phyloP scores from a whole-genome alignment of 352 stramenopile genomes.

The Phytophthora citrophthora region DNA sequence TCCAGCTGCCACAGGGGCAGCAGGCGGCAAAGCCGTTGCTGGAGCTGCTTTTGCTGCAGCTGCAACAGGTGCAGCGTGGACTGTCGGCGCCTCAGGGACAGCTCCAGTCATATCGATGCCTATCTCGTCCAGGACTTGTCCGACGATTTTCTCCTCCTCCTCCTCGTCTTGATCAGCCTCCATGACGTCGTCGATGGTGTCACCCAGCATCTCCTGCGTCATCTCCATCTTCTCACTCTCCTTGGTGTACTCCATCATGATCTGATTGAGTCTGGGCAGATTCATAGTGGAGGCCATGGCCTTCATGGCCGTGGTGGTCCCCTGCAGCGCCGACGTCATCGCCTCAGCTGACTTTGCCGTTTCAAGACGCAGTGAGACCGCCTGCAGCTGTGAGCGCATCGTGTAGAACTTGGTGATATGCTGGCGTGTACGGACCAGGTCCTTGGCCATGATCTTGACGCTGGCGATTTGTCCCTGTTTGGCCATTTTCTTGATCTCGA shows the following conservation, averaged over 20 bases:
- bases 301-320: constrained; percentile 87
- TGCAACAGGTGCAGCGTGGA: constrained; percentile 45
- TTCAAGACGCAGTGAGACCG: constrained; percentile 93
- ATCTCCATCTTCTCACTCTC: constrained; percentile 98
- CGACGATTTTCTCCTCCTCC: constrained; percentile 96
- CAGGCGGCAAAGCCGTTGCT: constrained; percentile 40
- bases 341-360: constrained; percentile 97
- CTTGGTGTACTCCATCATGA: constrained; percentile 98
- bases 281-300: constrained; percentile 96
- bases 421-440: constrained; percentile 95
- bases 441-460: constrained; percentile 98
- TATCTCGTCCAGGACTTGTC: constrained; percentile 98
- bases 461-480: constrained; percentile 96
- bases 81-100: constrained; percentile 89
- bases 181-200: constrained; percentile 98
- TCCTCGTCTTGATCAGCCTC: constrained; percentile 95
- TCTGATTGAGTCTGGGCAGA: constrained; percentile 95
- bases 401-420: constrained; percentile 99
- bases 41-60: constrained; percentile 58
- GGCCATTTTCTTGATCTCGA: constrained; percentile 98
- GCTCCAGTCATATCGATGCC: constrained; percentile 94
- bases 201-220: constrained; percentile 98
- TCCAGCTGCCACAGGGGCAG: constrained; percentile 63
- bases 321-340: constrained; percentile 91
- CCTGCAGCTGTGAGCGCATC: constrained; percentile 97